Percentiles rank a stretch among this genome's conserved stretches.
Conservation (phyloP, 495 filamentous ascomycete species). For the Xylaria acuta region DNA sequence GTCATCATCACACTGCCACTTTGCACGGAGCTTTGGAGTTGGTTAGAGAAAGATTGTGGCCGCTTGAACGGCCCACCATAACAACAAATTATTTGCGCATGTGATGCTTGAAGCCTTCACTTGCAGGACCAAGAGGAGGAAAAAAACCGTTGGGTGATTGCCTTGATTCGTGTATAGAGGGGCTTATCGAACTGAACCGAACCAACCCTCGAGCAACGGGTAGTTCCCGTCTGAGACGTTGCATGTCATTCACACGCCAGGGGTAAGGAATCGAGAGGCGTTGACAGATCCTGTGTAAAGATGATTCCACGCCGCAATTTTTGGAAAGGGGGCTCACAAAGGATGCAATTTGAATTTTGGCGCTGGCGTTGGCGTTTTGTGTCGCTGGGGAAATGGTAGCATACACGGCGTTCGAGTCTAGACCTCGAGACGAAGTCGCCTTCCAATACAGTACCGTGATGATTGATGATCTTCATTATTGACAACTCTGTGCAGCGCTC, state of each 20-base stretch:
- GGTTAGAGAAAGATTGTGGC: neutral
- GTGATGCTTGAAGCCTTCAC: neutral
- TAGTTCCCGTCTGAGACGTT: neutral
- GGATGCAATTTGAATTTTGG: neutral
- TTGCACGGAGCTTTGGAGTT: neutral
- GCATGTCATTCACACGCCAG: neutral
- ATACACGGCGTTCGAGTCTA: neutral
- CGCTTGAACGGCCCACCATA: neutral
- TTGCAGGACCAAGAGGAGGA: neutral
- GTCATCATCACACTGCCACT: neutral
- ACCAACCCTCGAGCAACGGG: neutral
- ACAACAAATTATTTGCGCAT: neutral
- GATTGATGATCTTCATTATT: neutral
- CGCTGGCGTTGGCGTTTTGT: neutral
- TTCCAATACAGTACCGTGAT: constrained; percentile 4
- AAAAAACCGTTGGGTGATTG: neutral
- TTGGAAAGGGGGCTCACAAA: neutral
- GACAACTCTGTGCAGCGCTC: neutral
- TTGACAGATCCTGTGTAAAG: neutral
- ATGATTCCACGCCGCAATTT: constrained; percentile 12
- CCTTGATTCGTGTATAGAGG: neutral
- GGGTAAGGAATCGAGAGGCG: constrained; percentile 13
- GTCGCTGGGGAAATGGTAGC: neutral
- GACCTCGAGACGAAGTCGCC: constrained; percentile 5
- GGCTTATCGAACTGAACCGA: neutral